phyloP scores from a whole-genome alignment of 768 basidiomycete species.

The Cubamyces sp. region DNA sequence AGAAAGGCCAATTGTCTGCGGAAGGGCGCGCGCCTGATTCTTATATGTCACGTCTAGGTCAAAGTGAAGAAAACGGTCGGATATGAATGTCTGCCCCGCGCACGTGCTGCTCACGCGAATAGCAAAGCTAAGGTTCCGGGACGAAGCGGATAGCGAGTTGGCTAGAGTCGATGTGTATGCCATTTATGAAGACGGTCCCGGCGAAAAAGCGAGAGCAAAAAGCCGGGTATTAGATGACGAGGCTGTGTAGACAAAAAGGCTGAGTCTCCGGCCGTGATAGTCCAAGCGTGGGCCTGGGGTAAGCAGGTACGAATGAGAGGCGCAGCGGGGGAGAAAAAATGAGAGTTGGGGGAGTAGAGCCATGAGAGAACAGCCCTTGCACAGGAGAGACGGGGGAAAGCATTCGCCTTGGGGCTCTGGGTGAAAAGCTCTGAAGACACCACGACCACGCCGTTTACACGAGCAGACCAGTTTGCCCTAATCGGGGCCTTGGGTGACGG shows the following conservation, averaged over 20 bases:
- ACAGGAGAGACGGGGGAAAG: slow-evolving; percentile 30
- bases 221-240: slow-evolving; percentile 9
- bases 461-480: slow-evolving; percentile 22
- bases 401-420: slow-evolving; percentile 27
- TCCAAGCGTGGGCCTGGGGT: slow-evolving; percentile 2
- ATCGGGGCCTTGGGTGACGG: slow-evolving; percentile 4
- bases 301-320: neutral
- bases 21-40: slow-evolving; percentile 22
- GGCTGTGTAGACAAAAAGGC: slow-evolving; percentile 16
- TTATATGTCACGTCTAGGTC: slow-evolving; percentile 28
- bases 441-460: slow-evolving; percentile 36
- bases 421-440: slow-evolving; percentile 34
- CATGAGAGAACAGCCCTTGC: slow-evolving; percentile 29
- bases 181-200: slow-evolving; percentile 17
- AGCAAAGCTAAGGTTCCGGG: slow-evolving; percentile 27
- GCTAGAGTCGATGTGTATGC: slow-evolving; percentile 21
- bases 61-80: slow-evolving; percentile 28
- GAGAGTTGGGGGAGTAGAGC: slow-evolving; percentile 19
- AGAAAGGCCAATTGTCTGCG: slow-evolving; percentile 21
- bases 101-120: slow-evolving; percentile 33
- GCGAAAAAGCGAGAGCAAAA: slow-evolving; percentile 8
- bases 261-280: neutral
- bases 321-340: slow-evolving; percentile 19
- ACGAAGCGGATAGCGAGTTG: slow-evolving; percentile 4
- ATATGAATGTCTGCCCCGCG: slow-evolving; percentile 24